Evolutionary conservation across 352 stramenopile species (phyloP).

Genomic region (Phytophthora nicotianae): DNA sequence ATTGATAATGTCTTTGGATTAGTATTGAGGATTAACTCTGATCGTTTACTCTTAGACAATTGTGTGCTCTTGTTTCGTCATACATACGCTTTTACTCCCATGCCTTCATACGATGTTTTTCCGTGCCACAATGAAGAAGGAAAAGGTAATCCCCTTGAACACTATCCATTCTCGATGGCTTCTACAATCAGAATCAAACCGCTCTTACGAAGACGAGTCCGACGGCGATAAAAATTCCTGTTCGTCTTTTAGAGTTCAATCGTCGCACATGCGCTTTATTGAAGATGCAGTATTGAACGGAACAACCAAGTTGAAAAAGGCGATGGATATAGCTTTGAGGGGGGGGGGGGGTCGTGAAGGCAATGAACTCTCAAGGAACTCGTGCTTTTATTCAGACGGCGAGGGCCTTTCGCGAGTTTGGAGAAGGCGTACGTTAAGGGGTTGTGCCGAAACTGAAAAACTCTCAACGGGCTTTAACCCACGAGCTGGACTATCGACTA

Average conservation of each 20-base stretch:
- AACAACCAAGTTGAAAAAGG: slow-evolving; percentile 4
- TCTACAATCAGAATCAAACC: not conserved
- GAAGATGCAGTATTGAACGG: slow-evolving; percentile 6
- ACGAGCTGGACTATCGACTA: no score
- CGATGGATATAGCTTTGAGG: slow-evolving; percentile 5
- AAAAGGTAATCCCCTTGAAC: slow-evolving; percentile 7
- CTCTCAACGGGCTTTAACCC: no score
- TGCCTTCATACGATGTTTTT: slow-evolving; percentile 7
- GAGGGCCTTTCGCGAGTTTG: not conserved
- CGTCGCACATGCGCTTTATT: not conserved
- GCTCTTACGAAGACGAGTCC: not conserved
- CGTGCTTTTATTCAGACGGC: not conserved
- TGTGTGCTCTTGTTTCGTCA: slow-evolving; percentile 9
- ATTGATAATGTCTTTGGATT: no score
- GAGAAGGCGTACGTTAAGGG: not conserved
- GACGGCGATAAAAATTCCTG: slow-evolving; percentile 4
- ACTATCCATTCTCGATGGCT: slow-evolving; percentile 8
- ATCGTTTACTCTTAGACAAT: not conserved
- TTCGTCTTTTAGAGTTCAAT: not conserved
- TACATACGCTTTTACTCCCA: not conserved
- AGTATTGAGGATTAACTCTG: no score
- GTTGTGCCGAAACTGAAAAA: no score
- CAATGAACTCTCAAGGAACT: slow-evolving; percentile 1
- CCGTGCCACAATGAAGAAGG: not conserved
- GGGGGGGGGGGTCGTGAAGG: not conserved